These are phyloP conservation scores for Plasmodium yoelii DNA, from an alignment of 169 alveolate species.

Conservation along the genomic window DNA sequence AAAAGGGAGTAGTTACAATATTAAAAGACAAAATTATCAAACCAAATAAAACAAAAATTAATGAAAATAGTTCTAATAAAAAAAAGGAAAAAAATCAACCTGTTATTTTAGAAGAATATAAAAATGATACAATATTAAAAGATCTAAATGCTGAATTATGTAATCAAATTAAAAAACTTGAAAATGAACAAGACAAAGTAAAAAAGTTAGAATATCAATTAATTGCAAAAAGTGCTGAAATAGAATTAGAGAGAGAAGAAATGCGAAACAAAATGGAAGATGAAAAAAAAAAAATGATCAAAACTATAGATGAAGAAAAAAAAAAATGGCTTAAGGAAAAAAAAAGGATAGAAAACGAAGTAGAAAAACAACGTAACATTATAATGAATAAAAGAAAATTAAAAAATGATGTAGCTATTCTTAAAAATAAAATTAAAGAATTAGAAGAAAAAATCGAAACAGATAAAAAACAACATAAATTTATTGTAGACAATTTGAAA, in stretches of 20 bases:
- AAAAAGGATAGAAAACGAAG: slow-evolving; percentile 71
- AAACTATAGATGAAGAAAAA: slow-evolving; percentile 75
- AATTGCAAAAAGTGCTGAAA: slow-evolving; percentile 77
- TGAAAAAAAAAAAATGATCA: slow-evolving; percentile 62
- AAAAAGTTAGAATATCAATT: slow-evolving; percentile 74
- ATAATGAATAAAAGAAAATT: slow-evolving; percentile 60
- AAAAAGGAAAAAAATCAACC: slow-evolving; percentile 10
- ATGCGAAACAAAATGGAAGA: slow-evolving; percentile 74
- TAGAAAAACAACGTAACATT: slow-evolving; percentile 69
- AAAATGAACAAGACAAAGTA: slow-evolving; percentile 69
- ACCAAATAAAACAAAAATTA: background rate
- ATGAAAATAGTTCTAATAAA: background rate
- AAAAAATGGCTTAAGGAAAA: slow-evolving; percentile 76
- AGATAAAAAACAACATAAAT: slow-evolving; percentile 70
- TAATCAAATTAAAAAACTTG: slow-evolving; percentile 57
- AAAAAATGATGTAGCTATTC: slow-evolving; percentile 74
- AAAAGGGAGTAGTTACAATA: slow-evolving; percentile 10
- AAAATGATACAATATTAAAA: slow-evolving; percentile 25
- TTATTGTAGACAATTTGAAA: slow-evolving; percentile 46
- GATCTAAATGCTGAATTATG: slow-evolving; percentile 35
- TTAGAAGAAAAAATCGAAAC: slow-evolving; percentile 39
- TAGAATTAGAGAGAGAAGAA: slow-evolving; percentile 77
- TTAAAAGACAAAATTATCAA: slow-evolving; percentile 1
- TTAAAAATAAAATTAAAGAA: slow-evolving; percentile 75
- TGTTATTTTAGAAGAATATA: background rate